Conservation (phyloP, 2,329 filamentous ascomycete genomes). For the Venturia aucupariae region DNA sequence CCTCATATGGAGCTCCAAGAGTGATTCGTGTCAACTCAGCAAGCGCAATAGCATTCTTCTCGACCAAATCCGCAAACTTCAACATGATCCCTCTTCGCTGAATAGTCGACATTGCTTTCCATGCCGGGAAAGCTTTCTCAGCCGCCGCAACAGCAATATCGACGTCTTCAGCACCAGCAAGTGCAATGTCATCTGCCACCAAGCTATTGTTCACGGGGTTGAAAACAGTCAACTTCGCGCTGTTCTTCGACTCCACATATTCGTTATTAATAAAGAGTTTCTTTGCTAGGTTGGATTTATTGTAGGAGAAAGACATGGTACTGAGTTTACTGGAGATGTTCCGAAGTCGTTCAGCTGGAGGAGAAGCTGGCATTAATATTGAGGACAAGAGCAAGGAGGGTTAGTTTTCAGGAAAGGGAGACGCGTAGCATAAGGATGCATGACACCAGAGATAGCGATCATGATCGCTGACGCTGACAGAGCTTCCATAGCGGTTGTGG, state of each 20-base stretch:
- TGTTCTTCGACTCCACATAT: slow-evolving; percentile 29
- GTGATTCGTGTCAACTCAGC: slow-evolving; percentile 34
- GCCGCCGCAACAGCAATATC: slow-evolving; percentile 41
- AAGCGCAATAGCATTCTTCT: slow-evolving; percentile 21
- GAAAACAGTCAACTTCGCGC: slow-evolving; percentile 39
- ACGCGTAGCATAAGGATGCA: not conserved
- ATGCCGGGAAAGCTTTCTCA: slow-evolving; percentile 38
- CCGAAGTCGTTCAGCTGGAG: not conserved
- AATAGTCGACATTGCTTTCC: slow-evolving; percentile 26
- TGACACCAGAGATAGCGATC: not conserved
- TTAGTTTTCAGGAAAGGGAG: not conserved
- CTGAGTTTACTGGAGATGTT: not conserved
- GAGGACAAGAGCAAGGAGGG: not conserved
- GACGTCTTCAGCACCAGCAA: slow-evolving; percentile 39
- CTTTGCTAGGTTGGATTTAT: slow-evolving; percentile 28
- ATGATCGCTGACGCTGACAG: not conserved
- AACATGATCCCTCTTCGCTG: slow-evolving; percentile 24
- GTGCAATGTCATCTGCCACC: slow-evolving; percentile 39
- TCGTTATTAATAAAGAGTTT: slow-evolving; percentile 33
- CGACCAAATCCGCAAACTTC: slow-evolving; percentile 27
- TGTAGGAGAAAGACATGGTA: slow-evolving; percentile 23
- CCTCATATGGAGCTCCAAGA: slow-evolving; percentile 36
- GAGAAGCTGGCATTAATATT: not conserved
- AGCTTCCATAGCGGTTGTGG: not conserved
- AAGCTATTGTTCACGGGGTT: slow-evolving; percentile 42